A percentile compares a stretch with the other conserved stretches of the same genome.
Evolutionary conservation across 768 basidiomycete genomes (phyloP).

Genomic region (Trametes sanguinea): DNA sequence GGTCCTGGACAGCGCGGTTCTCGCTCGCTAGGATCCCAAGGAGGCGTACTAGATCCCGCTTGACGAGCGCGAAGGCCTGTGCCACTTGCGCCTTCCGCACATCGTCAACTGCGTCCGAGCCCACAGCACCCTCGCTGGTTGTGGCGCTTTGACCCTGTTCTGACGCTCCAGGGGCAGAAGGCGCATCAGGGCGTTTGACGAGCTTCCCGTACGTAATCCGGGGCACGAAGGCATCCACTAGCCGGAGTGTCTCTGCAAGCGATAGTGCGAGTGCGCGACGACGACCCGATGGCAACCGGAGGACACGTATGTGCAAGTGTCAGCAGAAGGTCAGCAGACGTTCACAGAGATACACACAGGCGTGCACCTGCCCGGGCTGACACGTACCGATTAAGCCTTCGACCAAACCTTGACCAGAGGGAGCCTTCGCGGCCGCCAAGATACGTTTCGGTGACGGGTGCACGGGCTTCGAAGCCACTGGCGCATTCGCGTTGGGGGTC

Average conservation of each 20-base stretch:
- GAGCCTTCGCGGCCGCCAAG: constrained; percentile 7
- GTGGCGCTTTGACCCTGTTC: neutral
- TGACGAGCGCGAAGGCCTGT: constrained; percentile 79
- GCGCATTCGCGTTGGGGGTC: neutral
- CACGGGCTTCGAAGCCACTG: constrained; percentile 8
- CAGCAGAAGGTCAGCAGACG: constrained; percentile 8
- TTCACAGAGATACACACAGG: neutral
- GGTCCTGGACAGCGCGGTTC: constrained; percentile 69
- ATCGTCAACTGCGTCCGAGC: neutral
- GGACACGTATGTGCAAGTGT: neutral
- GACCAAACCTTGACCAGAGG: constrained; percentile 22
- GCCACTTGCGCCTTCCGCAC: constrained; percentile 33
- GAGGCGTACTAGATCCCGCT: constrained; percentile 86
- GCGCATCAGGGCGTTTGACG: constrained; percentile 33
- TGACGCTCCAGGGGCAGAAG: neutral
- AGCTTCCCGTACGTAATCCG: constrained; percentile 80
- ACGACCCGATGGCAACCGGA: neutral
- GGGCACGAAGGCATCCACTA: constrained; percentile 82
- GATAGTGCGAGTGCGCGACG: neutral
- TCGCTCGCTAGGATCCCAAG: constrained; percentile 77
- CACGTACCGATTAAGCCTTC: constrained; percentile 30
- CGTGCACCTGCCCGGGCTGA: neutral
- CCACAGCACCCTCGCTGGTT: neutral
- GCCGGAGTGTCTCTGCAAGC: constrained; percentile 62
- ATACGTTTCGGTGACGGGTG: constrained; percentile 12